Evolutionary conservation across 768 basidiomycete genomes (phyloP), one percentile per base, ranked within the genome.

Genomic region (Dendrothele bispora): DNA sequence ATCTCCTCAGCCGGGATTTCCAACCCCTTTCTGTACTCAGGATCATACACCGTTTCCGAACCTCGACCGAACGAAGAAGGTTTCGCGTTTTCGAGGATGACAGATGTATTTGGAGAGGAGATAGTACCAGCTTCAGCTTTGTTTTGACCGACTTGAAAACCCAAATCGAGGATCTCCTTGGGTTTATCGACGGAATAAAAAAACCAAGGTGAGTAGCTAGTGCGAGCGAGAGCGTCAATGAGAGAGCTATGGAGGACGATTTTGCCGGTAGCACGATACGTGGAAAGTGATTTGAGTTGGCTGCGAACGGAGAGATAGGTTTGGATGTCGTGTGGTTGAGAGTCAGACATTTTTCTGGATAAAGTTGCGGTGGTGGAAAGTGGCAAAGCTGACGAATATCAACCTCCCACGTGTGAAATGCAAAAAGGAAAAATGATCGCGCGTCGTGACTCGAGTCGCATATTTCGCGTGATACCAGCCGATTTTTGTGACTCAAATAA

Each of bases 31-130:
- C n/a, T n/a, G n/a, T n/a, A n/a, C n/a, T n/a, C 47, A 27, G 8
- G 53, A 53, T 36, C 55, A 24, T 8, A 51, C 53, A 22, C 55
- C 55, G 26, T 46, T 51, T 22, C 55, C 55, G 42, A 57, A 57
- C 22, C 50, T 20, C 8, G 55, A 56, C 12, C 40, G 45, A n/a
- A n/a, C n/a, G n/a, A n/a, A n/a, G n/a, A n/a, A n/a, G n/a, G n/a
- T n/a, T n/a, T n/a, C n/a, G n/a, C 18, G 30, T 45, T 46, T 45
- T 39, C 17, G 18, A 57, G 17, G 26, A 57, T 57, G 21, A 51
- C 28, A 22, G 51, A 41, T 25, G 55, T 32, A 38, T 52, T 39
- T 3, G 55, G 55, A 7, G 49, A 17, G 8, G 28, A 36, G 6
- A 57, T 26, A 2, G 49, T 52, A 11, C 55, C 55, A 7, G 53